These are phyloP conservation scores for Rhizophagus prolifer DNA, from an alignment of 192 early-diverging fungal genomes.

Conservation along the genomic window DNA sequence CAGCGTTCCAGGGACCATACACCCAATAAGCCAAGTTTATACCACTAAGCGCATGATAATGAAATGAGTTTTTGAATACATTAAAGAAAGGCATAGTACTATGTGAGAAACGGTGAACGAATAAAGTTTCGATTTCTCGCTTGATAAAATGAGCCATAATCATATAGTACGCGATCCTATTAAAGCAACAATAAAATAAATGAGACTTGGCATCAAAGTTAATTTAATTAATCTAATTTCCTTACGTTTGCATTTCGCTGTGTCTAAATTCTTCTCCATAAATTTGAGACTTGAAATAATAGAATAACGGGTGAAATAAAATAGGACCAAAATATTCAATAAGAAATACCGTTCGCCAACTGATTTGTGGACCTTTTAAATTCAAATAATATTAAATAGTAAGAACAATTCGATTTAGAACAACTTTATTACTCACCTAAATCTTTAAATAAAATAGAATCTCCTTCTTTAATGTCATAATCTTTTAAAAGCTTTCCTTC, in stretches of 20 bases:
- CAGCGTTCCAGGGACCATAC: conserved; percentile 77
- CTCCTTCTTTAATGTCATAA: conserved; percentile 64
- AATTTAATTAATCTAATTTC: background rate
- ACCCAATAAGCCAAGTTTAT: conserved; percentile 83
- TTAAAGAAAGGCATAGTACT: conserved; percentile 96
- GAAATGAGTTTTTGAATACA: conserved; percentile 92
- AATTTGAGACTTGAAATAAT: conserved; percentile 66
- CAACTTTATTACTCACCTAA: conserved; percentile 40
- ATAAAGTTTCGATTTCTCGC: conserved; percentile 89
- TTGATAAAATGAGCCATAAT: conserved; percentile 87
- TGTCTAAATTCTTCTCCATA: conserved; percentile 69
- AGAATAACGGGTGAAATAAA: conserved; percentile 82
- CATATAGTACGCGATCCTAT: conserved; percentile 66
- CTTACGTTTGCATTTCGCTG: conserved; percentile 68
- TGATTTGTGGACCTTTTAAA: conserved; percentile 76
- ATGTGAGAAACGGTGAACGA: conserved; percentile 91
- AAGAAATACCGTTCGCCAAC: conserved; percentile 91
- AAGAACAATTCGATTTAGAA: background rate
- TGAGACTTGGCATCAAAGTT: background rate
- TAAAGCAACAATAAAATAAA: background rate
- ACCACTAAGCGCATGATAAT: conserved; percentile 90
- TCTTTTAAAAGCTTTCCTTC: conserved; percentile 53
- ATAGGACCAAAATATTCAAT: conserved; percentile 93
- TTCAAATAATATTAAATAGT: background rate
- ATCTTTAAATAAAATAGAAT: conserved; percentile 67